Evolutionary conservation across 2,329 filamentous ascomycete species (phyloP), one percentile per base, ranked within the genome.

Genomic region (Periglandula ipomoeae): DNA sequence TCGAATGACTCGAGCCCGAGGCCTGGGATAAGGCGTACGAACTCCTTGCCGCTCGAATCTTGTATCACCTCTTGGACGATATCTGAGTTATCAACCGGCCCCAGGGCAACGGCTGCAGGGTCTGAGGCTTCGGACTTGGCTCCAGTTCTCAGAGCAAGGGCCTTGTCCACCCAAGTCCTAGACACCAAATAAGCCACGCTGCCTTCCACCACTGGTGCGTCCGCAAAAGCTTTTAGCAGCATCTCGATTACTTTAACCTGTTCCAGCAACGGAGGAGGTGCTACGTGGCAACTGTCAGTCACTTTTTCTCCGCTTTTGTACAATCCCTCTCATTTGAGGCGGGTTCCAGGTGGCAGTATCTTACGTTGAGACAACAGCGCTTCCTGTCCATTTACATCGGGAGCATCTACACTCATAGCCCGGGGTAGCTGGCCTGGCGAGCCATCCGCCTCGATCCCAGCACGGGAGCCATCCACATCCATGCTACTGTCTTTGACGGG

Each of bases 21-120:
- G 15, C 84, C 87, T 2, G 79, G 79, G 56, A 82, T 85, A 40
- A 97, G 73, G 3, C 86, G 82, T 27, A 91, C 78, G 58, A 89
- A 95, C 15, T 75, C 70, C 13, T 69, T 66, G 40, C 69, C 70
- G 17, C 64, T 63, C 9, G 72, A 67, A 50, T 81, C 75, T 44
- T 65, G 66, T 49, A 82, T 70, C 32, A 75, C 72, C 53, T 82
- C 75, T 51, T 82, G 71, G 46, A 90, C 81, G 52, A 96, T 82
- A 60, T 90, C 85, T 0, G 85, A 82, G 61, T 96, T 96, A 70
- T 96, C 89, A 27, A 97, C 78, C 0, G 87, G 86, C 1, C 89
- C 89, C 49, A 93, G 76, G 7, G 69, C 58, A 4, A 80, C 76
- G 50, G 83, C 76, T 10, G 73, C 62, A n/a, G 74, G 69, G 53